Conservation (phyloP, 2,329 filamentous ascomycete genomes). For the Alternaria tenuissima region DNA sequence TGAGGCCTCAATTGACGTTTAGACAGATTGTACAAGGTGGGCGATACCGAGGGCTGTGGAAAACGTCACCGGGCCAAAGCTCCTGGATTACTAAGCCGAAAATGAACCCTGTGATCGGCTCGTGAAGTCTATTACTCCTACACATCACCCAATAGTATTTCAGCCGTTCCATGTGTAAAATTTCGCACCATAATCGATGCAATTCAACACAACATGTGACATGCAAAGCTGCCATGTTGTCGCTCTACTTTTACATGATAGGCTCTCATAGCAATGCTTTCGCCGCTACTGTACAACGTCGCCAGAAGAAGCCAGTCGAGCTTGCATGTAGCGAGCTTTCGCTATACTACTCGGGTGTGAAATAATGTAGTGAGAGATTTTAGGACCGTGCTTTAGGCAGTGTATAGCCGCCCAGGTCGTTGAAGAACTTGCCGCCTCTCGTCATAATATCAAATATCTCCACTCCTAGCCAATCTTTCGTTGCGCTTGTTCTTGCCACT, state of each 20-base stretch:
- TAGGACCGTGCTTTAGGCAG: constrained; percentile 37
- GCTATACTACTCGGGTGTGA: neutral
- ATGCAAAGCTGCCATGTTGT: neutral
- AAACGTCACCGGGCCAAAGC: constrained; percentile 34
- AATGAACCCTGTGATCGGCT: constrained; percentile 24
- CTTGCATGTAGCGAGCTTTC: neutral
- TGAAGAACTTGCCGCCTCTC: constrained; percentile 46
- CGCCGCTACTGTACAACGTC: neutral
- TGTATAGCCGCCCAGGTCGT: constrained; percentile 47
- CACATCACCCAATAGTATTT: constrained; percentile 10
- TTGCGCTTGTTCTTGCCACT: constrained; percentile 31
- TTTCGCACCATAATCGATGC: neutral
- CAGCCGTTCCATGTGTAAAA: neutral
- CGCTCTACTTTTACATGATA: neutral
- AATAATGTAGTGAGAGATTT: neutral
- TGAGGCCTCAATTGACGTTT: constrained; percentile 26
- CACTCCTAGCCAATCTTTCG: constrained; percentile 44
- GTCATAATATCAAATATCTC: constrained; percentile 45
- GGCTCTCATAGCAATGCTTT: neutral
- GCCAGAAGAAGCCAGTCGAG: neutral
- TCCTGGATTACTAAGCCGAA: constrained; percentile 25
- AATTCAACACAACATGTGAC: neutral
- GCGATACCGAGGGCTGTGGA: constrained; percentile 30
- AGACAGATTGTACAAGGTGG: constrained; percentile 16
- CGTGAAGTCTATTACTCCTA: constrained; percentile 28